A percentile compares a stretch with the other conserved stretches of the same genome.
These are phyloP conservation scores for Yamadazyma atmosphaerica DNA, from an alignment of 1,139 yeast species.

Conservation along the genomic window DNA sequence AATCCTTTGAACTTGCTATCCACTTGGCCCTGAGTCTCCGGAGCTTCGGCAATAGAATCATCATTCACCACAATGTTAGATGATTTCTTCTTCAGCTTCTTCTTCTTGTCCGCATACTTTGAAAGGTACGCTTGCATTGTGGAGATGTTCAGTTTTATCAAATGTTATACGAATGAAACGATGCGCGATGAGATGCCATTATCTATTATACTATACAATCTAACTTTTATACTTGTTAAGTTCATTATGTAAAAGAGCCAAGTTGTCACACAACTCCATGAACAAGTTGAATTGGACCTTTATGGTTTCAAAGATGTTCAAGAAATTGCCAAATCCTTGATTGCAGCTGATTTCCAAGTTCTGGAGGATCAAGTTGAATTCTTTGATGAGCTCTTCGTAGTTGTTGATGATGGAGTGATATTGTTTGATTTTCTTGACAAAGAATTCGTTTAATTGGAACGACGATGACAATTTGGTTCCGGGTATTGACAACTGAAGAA, in stretches of 20 bases:
- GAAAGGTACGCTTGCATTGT: slow-evolving; percentile 20
- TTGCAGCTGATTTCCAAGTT: slow-evolving; percentile 46
- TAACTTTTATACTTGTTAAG: slow-evolving; percentile 17
- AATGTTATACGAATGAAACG: background rate
- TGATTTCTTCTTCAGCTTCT: slow-evolving; percentile 13
- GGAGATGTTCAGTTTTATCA: background rate
- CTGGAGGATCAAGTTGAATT: slow-evolving; percentile 50
- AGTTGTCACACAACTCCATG: slow-evolving; percentile 86
- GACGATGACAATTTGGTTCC: slow-evolving; percentile 64
- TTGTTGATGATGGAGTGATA: slow-evolving; percentile 65
- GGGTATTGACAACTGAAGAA: slow-evolving; percentile 66
- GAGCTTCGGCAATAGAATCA: slow-evolving; percentile 5
- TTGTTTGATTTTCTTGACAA: slow-evolving; percentile 59
- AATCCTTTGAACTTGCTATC: slow-evolving; percentile 31
- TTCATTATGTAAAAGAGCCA: slow-evolving; percentile 86
- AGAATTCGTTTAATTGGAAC: slow-evolving; percentile 47
- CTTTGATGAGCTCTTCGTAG: slow-evolving; percentile 74
- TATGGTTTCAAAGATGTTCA: slow-evolving; percentile 62
- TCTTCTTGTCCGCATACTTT: slow-evolving; percentile 17
- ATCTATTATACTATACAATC: slow-evolving; percentile 5
- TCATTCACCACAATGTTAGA: slow-evolving; percentile 14
- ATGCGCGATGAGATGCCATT: background rate
- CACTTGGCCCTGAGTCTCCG: slow-evolving; percentile 1
- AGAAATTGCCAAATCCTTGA: slow-evolving; percentile 53
- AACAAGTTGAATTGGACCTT: slow-evolving; percentile 81